These are phyloP conservation scores for Suhomyces wounanorum DNA, from an alignment of 1,139 yeast genomes.

Conservation along the genomic window DNA sequence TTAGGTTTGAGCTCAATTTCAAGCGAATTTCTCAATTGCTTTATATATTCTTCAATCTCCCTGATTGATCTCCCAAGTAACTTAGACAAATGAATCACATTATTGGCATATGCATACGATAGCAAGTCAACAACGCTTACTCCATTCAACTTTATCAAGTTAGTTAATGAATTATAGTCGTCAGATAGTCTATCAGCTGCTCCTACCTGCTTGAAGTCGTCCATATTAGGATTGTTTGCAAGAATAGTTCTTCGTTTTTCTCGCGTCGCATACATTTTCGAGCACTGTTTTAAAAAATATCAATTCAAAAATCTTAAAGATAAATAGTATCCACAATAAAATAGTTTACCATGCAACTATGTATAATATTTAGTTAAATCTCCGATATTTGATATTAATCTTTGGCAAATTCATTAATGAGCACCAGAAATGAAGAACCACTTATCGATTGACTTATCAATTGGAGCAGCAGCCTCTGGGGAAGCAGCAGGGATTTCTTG, in stretches of 20 bases:
- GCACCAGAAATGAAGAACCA: constrained; percentile 98
- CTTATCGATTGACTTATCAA: constrained; percentile 95
- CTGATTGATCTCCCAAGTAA: constrained; percentile 47
- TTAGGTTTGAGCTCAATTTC: constrained; percentile 4
- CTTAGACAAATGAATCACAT: constrained; percentile 36
- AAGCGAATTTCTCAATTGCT: constrained; percentile 12
- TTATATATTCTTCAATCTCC: constrained; percentile 45
- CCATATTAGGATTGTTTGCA: constrained; percentile 21
- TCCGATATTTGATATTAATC: too few relatives aligned
- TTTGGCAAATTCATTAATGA: constrained; percentile 25
- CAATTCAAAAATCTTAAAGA: too few relatives aligned
- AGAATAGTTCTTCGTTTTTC: not conserved
- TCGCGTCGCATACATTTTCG: not conserved
- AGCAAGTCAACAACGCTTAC: constrained; percentile 29
- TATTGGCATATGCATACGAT: constrained; percentile 17
- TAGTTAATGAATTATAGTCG: constrained; percentile 20
- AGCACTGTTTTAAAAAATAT: too few relatives aligned
- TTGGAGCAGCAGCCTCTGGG: constrained; percentile 83
- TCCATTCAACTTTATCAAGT: constrained; percentile 23
- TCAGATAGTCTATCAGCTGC: constrained; percentile 17
- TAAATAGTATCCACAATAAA: not conserved
- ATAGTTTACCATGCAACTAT: not conserved
- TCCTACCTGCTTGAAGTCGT: constrained; percentile 28
- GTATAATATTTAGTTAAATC: not conserved
- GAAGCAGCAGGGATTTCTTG: constrained; percentile 66